Evolutionary conservation across 1,139 yeast genomes (phyloP).

Genomic region (Tardiomyces digboiensis): DNA sequence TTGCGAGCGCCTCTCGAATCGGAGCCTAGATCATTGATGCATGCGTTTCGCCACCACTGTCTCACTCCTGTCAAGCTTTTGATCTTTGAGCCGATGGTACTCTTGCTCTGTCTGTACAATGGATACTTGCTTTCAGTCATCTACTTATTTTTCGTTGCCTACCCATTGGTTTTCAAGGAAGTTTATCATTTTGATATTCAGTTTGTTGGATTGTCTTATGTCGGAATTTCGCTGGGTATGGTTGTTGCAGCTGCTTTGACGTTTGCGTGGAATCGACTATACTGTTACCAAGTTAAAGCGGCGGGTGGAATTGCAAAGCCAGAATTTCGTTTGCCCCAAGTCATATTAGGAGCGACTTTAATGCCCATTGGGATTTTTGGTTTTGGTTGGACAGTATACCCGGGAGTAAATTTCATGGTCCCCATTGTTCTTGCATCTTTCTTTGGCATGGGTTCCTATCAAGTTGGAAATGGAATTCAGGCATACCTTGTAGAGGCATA

Average conservation of each 20-base stretch:
- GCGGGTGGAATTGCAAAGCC: constrained; percentile 37
- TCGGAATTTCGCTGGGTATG: constrained; percentile 43
- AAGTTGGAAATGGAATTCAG: constrained; percentile 67
- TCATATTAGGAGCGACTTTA: constrained; percentile 57
- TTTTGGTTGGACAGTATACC: constrained; percentile 49
- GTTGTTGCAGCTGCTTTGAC: constrained; percentile 13
- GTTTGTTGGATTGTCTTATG: constrained; percentile 34
- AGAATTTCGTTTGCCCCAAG: constrained; percentile 68
- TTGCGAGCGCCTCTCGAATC: constrained; percentile 39
- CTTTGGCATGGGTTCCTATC: constrained; percentile 66
- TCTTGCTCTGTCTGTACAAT: constrained; percentile 49
- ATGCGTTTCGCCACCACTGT: constrained; percentile 23
- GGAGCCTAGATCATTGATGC: constrained; percentile 15
- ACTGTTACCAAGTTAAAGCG: constrained; percentile 17
- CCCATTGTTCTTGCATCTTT: constrained; percentile 54
- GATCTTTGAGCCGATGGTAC: constrained; percentile 52
- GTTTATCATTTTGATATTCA: constrained; percentile 29
- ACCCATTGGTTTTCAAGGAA: constrained; percentile 47
- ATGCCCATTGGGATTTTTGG: constrained; percentile 72
- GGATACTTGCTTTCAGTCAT: constrained; percentile 52
- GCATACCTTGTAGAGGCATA: constrained; percentile 78
- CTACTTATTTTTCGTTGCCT: constrained; percentile 53
- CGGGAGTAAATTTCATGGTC: constrained; percentile 8
- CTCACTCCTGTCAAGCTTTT: constrained; percentile 48
- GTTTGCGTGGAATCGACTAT: constrained; percentile 21